Base-by-base conservation (phyloP, 1,139 yeast genomes). In the Blastobotrys niveus region DNA sequence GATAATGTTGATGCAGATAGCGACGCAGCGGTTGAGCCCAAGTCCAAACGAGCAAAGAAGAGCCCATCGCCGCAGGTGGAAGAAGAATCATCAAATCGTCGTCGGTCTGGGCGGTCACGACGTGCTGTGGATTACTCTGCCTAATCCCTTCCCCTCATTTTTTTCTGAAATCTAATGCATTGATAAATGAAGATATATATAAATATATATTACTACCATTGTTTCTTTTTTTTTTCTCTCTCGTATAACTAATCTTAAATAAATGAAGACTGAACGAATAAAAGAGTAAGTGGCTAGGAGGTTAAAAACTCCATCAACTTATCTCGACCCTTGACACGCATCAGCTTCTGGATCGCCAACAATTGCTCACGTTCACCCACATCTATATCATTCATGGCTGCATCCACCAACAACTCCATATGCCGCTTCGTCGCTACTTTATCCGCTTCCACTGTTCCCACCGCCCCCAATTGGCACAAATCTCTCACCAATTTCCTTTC, bases 281-380 rank as follows among this genome's bases (percentile, higher is more conserved):
- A n/a, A n/a, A n/a, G n/a, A n/a, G n/a, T n/a, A n/a, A n/a, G n/a
- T n/a, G n/a, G n/a, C n/a, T n/a, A n/a, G n/a, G 20, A n/a, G n/a
- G n/a, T 22, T 50, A 85, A 68, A 60, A 84, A 85, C 36, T 74
- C 63, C 53, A 86, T 46, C 43, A 89, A 62, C 36, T 76, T 76
- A 3, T 80, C 84, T 53, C 74, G 75, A 1, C 95, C 95, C 62
- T 84, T 88, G 35, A 73, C 49, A 48, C 77, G 72, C 61, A 89
- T 73, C 46, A 88, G 65, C 52, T 70, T 68, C 57, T 79, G 81
- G 44, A 88, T 73, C 17, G 75, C 68, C 31, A 71, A 53, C 27
- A 86, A 65, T 45, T 82, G 84, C 2, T 65, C 60, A 1, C 76
- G 46, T 56, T 82, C 88, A 1, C 62, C 61, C 3, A 54, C 52